Percentiles rank a stretch among this genome's conserved stretches.
Conservation (phyloP, 768 basidiomycete genomes). For the Tephrocybe sp. region DNA sequence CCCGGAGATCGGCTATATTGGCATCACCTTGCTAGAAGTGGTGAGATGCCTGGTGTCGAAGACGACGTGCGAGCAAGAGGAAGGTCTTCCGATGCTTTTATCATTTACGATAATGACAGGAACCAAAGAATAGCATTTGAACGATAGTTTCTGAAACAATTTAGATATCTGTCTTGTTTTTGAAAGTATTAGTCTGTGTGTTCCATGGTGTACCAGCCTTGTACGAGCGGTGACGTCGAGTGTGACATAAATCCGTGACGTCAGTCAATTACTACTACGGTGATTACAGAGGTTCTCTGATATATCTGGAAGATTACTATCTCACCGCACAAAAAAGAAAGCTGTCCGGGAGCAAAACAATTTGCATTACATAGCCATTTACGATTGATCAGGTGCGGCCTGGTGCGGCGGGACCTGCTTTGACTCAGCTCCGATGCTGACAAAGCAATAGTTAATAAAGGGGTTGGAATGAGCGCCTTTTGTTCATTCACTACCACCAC, state of each 20-base stretch:
- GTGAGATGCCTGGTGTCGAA: conserved; percentile 67
- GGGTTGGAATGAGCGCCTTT: neutral
- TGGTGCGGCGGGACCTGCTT: neutral
- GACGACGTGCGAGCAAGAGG: conserved; percentile 59
- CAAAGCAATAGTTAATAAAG: conserved; percentile 14
- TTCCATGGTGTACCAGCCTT: too few relatives aligned
- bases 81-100: conserved; percentile 10
- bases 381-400: too few relatives aligned
- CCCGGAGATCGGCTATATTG: conserved; percentile 68
- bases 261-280: too few relatives aligned
- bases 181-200: too few relatives aligned
- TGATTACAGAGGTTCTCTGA: too few relatives aligned
- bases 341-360: too few relatives aligned
- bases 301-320: too few relatives aligned
- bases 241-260: too few relatives aligned
- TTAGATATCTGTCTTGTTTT: too few relatives aligned
- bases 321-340: too few relatives aligned
- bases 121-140: conserved; percentile 25
- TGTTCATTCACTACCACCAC: conserved; percentile 11
- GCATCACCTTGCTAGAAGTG: conserved; percentile 70
- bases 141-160: conserved; percentile 24
- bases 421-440: conserved; percentile 8
- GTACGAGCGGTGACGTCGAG: too few relatives aligned
- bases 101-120: conserved; percentile 12
- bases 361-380: too few relatives aligned